Evolutionary conservation across 768 basidiomycete genomes (phyloP).

Genomic region (Rhodotorula graminis): DNA sequence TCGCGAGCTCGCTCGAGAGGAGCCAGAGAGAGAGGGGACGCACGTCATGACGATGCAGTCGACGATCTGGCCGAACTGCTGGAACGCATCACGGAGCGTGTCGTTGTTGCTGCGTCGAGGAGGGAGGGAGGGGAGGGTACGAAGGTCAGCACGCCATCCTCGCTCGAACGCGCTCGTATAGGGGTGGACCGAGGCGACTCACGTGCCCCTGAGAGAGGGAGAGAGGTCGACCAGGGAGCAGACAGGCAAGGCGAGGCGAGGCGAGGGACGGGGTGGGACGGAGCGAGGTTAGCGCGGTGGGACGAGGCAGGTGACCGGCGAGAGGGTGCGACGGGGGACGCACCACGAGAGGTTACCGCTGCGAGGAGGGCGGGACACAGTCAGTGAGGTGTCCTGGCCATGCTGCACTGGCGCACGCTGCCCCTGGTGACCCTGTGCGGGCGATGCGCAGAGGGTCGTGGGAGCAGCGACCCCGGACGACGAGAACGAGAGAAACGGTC

Average conservation of each 20-base stretch:
- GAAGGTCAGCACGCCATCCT: neutral
- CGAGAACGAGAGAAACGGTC: too few relatives aligned
- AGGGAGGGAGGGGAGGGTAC: neutral
- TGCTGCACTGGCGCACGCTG: neutral
- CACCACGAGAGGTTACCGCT: conserved; percentile 38
- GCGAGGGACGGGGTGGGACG: too few relatives aligned
- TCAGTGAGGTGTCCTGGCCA: neutral
- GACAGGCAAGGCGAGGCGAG: too few relatives aligned
- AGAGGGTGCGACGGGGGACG: neutral
- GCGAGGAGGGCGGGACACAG: too few relatives aligned
- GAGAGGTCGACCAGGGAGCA: too few relatives aligned
- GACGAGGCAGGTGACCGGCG: too few relatives aligned
- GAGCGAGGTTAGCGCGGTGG: too few relatives aligned
- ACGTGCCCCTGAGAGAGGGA: neutral
- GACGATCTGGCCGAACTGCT: conserved; percentile 64
- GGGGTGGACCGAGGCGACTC: neutral
- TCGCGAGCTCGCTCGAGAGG: neutral
- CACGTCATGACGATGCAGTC: conserved; percentile 64
- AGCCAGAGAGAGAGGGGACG: conserved; percentile 50
- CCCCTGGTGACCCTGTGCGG: neutral
- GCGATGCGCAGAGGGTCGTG: too few relatives aligned
- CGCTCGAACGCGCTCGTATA: too few relatives aligned
- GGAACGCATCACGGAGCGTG: conserved; percentile 77
- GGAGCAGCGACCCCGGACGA: too few relatives aligned
- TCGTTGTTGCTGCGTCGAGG: conserved; percentile 71